Conservation (phyloP, 2,329 filamentous ascomycete species). For the Fusarium burgessii region DNA sequence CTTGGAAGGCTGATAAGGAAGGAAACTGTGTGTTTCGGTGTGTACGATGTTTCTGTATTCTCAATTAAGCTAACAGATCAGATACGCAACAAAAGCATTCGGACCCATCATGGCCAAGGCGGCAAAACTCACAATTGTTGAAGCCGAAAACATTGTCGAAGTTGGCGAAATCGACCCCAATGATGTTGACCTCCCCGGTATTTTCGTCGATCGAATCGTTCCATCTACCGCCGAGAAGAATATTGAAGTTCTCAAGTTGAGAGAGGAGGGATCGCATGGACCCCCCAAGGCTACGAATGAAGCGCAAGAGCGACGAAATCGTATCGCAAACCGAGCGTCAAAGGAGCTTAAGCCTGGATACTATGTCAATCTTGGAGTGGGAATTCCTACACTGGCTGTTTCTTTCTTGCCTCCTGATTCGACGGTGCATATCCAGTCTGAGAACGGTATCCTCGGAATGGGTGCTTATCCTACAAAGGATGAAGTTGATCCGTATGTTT, state of each 20-base stretch:
- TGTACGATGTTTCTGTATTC: not conserved
- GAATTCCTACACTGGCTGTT: constrained; percentile 89
- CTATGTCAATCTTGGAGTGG: constrained; percentile 85
- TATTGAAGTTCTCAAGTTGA: constrained; percentile 76
- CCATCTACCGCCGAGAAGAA: constrained; percentile 77
- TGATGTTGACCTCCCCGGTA: constrained; percentile 82
- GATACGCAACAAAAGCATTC: constrained; percentile 80
- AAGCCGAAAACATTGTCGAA: constrained; percentile 86
- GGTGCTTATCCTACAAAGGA: constrained; percentile 81
- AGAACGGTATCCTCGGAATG: constrained; percentile 89
- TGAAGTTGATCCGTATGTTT: constrained; percentile 71
- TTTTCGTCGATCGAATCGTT: constrained; percentile 85
- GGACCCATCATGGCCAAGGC: constrained; percentile 85
- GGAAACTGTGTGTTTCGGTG: constrained; percentile 85
- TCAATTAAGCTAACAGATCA: constrained; percentile 35
- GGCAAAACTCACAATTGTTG: constrained; percentile 81
- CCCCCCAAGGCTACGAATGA: constrained; percentile 58
- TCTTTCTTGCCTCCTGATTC: constrained; percentile 76
- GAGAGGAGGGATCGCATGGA: constrained; percentile 55
- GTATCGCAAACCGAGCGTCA: constrained; percentile 81
- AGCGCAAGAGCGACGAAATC: constrained; percentile 69
- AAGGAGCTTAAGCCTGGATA: constrained; percentile 84
- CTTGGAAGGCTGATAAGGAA: constrained; percentile 79
- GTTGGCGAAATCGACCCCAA: constrained; percentile 78
- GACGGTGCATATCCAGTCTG: constrained; percentile 85